Conservation (phyloP, 164 flowering plant species). For the Protea cynaroides region DNA sequence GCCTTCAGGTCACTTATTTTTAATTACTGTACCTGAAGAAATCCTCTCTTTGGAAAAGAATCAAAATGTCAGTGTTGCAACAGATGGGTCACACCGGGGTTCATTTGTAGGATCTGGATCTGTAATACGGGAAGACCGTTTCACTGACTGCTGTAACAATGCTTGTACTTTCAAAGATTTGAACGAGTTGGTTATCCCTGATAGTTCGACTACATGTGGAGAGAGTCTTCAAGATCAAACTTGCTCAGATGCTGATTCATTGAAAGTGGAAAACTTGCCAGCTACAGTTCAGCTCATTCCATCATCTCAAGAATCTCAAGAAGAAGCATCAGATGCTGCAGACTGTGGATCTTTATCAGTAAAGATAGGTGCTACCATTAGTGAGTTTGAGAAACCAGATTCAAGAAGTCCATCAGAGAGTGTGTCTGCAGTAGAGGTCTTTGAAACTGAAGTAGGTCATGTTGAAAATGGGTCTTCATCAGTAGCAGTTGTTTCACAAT, state of each 20-base stretch:
- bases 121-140: conserved; percentile 1
- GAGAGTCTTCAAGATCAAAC: neutral
- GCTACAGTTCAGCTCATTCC: neutral
- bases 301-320: conserved; percentile 6
- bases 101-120: conserved; percentile 3
- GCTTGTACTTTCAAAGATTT: neutral
- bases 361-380: neutral
- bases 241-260: conserved; percentile 2
- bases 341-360: conserved; percentile 13
- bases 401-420: conserved; percentile 11
- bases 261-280: neutral
- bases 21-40: conserved; percentile 5
- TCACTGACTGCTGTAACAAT: neutral
- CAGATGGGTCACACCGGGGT: conserved; percentile 5
- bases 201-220: conserved; percentile 1
- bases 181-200: conserved; percentile 7
- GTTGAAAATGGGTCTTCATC: conserved; percentile 24
- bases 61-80: conserved; percentile 4
- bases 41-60: neutral
- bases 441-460: conserved; percentile 16
- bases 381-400: conserved; percentile 15
- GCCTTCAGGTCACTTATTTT: neutral
- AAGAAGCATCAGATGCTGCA: conserved; percentile 7
- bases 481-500: conserved; percentile 17
- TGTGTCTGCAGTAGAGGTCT: conserved; percentile 14